A percentile compares a stretch with the other conserved stretches of the same genome.
phyloP scores from a whole-genome alignment of 331 rosid genomes.

The Acacia concinna region DNA sequence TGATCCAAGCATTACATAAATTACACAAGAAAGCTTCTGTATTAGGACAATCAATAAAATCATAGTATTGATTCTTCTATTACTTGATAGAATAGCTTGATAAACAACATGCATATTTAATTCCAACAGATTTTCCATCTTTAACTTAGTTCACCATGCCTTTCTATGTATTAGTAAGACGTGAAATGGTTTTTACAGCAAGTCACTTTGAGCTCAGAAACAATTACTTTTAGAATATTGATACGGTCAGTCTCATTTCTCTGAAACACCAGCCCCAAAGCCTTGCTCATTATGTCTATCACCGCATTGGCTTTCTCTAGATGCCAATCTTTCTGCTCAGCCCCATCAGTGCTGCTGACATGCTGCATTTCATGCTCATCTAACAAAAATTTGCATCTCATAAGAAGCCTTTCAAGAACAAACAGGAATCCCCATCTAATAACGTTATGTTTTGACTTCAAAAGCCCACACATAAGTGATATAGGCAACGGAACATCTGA shows the following conservation, averaged over 20 bases:
- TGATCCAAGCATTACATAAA: background rate
- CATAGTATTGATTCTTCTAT: slow-evolving; percentile 7
- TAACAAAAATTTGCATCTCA: slow-evolving; percentile 93
- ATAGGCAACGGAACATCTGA: slow-evolving; percentile 77
- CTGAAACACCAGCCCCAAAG: slow-evolving; percentile 80
- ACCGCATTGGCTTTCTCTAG: slow-evolving; percentile 95
- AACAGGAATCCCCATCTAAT: slow-evolving; percentile 95
- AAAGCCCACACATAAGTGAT: slow-evolving; percentile 87
- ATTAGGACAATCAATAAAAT: slow-evolving; percentile 17
- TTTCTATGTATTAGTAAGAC: background rate
- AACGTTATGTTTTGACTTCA: slow-evolving; percentile 71
- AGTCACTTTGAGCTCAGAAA: slow-evolving; percentile 29
- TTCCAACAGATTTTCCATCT: slow-evolving; percentile 4
- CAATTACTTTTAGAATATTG: slow-evolving; percentile 89
- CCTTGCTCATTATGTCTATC: slow-evolving; percentile 90
- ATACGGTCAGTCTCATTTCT: slow-evolving; percentile 86
- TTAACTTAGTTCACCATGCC: slow-evolving; percentile 18
- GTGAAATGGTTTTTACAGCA: slow-evolving; percentile 17
- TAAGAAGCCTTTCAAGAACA: slow-evolving; percentile 94
- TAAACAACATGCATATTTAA: background rate
- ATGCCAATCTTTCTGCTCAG: slow-evolving; percentile 55
- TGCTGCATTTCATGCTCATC: slow-evolving; percentile 77
- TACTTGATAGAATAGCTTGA: background rate
- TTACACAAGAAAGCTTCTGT: background rate
- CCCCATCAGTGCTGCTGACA: slow-evolving; percentile 48